phyloP scores from a whole-genome alignment of 2,329 filamentous ascomycete species.

The Alternaria dauci region DNA sequence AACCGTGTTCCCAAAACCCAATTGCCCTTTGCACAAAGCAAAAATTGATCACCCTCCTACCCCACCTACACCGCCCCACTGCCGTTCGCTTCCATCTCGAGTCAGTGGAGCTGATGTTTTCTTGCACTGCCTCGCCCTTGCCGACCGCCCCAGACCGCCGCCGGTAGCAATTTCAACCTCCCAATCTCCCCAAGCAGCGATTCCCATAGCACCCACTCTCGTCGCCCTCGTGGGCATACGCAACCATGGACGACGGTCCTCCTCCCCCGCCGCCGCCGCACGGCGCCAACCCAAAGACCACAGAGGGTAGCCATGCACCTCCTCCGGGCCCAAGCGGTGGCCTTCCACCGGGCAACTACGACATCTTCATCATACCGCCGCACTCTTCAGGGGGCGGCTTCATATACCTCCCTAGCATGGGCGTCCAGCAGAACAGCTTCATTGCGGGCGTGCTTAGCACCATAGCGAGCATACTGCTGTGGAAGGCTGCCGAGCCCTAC shows the following conservation, averaged over 20 bases:
- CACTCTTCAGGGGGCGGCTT: constrained; percentile 90
- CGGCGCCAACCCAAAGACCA: constrained; percentile 75
- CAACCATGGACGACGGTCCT: constrained; percentile 55
- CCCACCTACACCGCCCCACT: constrained; percentile 12
- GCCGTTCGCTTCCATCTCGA: constrained; percentile 21
- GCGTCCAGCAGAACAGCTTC: constrained; percentile 89
- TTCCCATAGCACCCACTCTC: constrained; percentile 22
- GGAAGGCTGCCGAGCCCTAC: constrained; percentile 75
- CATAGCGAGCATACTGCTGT: constrained; percentile 75
- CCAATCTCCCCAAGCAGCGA: constrained; percentile 12
- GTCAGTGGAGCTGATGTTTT: constrained; percentile 38
- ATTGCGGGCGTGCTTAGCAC: constrained; percentile 84
- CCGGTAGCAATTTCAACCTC: constrained; percentile 9
- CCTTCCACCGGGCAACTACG: constrained; percentile 88
- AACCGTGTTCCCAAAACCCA: constrained; percentile 12
- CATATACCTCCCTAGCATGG: constrained; percentile 89
- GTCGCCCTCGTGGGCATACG: constrained; percentile 36
- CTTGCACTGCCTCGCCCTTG: constrained; percentile 28
- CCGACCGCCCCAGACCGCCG: constrained; percentile 15
- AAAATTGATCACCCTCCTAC: constrained; percentile 9
- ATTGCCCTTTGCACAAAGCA: constrained; percentile 10
- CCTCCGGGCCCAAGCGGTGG: constrained; percentile 55
- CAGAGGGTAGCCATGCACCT: constrained; percentile 41
- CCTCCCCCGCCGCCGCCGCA: constrained; percentile 87
- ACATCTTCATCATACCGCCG: constrained; percentile 95